Evolutionary conservation across 208 protist genomes (phyloP).

Genomic region (Wallacemonas sp.): DNA sequence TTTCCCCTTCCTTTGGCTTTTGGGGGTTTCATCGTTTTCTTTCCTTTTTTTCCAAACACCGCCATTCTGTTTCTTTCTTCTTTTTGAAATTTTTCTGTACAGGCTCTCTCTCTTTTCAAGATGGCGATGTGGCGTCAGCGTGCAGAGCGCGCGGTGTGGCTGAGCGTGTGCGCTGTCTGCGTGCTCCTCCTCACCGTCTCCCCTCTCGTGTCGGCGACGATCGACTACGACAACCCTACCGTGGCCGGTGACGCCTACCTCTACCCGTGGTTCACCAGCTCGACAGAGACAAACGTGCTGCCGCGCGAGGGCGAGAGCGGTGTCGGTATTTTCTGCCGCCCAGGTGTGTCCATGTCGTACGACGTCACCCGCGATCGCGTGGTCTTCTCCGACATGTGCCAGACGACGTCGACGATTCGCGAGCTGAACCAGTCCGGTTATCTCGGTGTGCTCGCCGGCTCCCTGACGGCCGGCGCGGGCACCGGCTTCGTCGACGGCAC

Average conservation of each 20-base stretch:
- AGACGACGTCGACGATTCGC: slow-evolving; percentile 47
- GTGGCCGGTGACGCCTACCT: slow-evolving; percentile 23
- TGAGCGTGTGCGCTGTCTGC: slow-evolving; percentile 2
- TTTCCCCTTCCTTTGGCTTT: not conserved
- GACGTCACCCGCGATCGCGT: slow-evolving; percentile 18
- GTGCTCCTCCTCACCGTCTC: not conserved
- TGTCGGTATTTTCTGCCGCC: slow-evolving; percentile 45
- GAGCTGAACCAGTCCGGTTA: slow-evolving; percentile 28
- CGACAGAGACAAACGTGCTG: not conserved
- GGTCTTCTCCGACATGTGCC: slow-evolving; percentile 60
- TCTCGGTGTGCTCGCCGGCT: slow-evolving; percentile 33
- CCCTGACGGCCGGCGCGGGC: not conserved
- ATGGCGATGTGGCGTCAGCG: not conserved
- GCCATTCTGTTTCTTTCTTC: not conserved
- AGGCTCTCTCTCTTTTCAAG: not conserved
- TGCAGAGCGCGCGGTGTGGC: not conserved
- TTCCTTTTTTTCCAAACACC: not conserved
- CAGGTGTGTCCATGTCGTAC: slow-evolving; percentile 25
- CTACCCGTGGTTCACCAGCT: slow-evolving; percentile 32
- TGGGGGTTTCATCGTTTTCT: slow-evolving; percentile 2
- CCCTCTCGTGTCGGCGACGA: slow-evolving; percentile 1
- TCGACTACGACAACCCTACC: slow-evolving; percentile 20
- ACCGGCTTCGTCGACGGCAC: slow-evolving; percentile 36
- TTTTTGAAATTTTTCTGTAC: slow-evolving; percentile 10
- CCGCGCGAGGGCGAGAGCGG: slow-evolving; percentile 43